phyloP scores from a whole-genome alignment of 129 eudicot genomes.

The Chrysanthemum seticuspe region DNA sequence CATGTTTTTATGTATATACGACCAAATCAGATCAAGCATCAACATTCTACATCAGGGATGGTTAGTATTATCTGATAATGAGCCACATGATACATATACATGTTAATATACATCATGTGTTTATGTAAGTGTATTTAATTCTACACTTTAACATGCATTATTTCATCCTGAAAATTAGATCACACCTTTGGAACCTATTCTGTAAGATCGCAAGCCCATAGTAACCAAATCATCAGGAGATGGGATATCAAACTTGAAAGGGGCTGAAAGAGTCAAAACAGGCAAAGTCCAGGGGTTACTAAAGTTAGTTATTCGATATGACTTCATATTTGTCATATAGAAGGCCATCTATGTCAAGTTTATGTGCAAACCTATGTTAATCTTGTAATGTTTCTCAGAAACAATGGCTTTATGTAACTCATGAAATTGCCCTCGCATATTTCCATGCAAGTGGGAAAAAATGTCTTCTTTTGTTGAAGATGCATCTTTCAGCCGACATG shows the following conservation, averaged over 20 bases:
- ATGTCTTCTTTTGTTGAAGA: constrained; percentile 43
- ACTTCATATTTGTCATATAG: constrained; percentile 10
- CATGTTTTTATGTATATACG: background rate
- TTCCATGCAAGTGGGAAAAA: constrained; percentile 40
- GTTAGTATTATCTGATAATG: background rate
- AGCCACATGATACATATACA: constrained; percentile 11
- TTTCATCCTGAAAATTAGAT: constrained; percentile 3
- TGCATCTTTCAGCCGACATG: constrained; percentile 41
- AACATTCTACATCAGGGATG: constrained; percentile 6
- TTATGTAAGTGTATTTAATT: background rate
- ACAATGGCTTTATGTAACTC: constrained; percentile 48
- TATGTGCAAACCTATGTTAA: constrained; percentile 75
- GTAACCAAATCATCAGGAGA: constrained; percentile 91
- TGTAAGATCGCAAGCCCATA: constrained; percentile 57
- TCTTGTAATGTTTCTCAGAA: constrained; percentile 49
- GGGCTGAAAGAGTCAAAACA: constrained; percentile 54
- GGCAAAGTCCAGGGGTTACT: constrained; percentile 26
- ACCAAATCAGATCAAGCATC: background rate
- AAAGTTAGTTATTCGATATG: constrained; percentile 15
- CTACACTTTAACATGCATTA: constrained; percentile 9
- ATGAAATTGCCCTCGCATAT: constrained; percentile 47
- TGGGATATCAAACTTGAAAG: constrained; percentile 89
- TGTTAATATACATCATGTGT: constrained; percentile 11
- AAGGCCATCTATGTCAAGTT: constrained; percentile 33
- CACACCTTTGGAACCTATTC: constrained; percentile 54